Evolutionary conservation across 2,329 filamentous ascomycete species (phyloP).

Genomic region (Pseudocercospora ulei): DNA sequence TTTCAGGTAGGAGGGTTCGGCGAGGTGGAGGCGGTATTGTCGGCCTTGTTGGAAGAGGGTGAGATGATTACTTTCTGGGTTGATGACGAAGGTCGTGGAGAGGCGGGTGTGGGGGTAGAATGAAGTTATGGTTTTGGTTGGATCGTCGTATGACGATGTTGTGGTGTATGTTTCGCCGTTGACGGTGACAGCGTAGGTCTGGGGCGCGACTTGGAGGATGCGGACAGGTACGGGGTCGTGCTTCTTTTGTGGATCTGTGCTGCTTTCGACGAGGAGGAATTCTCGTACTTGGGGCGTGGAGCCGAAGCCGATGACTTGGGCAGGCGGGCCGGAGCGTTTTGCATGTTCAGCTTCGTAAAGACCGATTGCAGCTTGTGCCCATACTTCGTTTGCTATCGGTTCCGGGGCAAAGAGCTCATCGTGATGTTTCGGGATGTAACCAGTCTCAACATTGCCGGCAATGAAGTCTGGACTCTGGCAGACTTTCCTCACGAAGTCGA

Average conservation of each 20-base stretch:
- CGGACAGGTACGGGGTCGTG: constrained; percentile 35
- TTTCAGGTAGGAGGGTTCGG: constrained; percentile 66
- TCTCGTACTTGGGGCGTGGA: constrained; percentile 51
- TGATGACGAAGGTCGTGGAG: constrained; percentile 63
- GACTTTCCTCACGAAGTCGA: constrained; percentile 87
- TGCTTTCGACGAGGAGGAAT: constrained; percentile 46
- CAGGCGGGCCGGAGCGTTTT: constrained; percentile 32
- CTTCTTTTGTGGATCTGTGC: constrained; percentile 39
- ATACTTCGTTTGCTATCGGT: constrained; percentile 58
- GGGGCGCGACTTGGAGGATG: constrained; percentile 45
- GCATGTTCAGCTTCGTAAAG: constrained; percentile 45
- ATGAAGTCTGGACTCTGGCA: constrained; percentile 76
- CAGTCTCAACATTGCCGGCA: constrained; percentile 81
- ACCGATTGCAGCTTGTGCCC: constrained; percentile 77
- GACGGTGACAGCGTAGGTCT: constrained; percentile 45
- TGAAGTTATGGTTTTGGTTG: constrained; percentile 51
- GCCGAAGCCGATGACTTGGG: constrained; percentile 48
- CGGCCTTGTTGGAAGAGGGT: constrained; percentile 65
- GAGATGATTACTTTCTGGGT: constrained; percentile 47
- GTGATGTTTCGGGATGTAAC: constrained; percentile 85
- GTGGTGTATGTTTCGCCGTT: constrained; percentile 26
- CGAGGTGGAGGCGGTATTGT: constrained; percentile 49
- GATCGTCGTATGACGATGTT: constrained; percentile 41
- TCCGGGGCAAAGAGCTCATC: constrained; percentile 62
- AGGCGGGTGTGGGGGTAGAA: constrained; percentile 77